Evolutionary conservation across 768 basidiomycete genomes (phyloP).

Genomic region (Pleurotus giganteus): DNA sequence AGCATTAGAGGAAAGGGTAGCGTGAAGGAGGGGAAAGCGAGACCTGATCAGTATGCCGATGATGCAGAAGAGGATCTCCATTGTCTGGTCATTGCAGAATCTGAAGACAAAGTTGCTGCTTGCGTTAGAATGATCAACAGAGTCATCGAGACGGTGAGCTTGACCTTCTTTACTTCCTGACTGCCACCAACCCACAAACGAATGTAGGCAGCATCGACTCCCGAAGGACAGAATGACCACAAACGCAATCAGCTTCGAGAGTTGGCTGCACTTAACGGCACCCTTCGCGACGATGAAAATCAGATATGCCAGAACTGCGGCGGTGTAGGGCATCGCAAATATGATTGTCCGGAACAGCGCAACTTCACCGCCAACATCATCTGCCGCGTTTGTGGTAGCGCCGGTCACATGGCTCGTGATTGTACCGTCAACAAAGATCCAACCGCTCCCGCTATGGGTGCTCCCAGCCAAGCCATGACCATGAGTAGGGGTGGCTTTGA

Average conservation of each 20-base stretch:
- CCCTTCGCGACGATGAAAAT: constrained; percentile 98
- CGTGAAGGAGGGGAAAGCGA: constrained; percentile 97
- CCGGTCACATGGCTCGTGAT: constrained; percentile 98
- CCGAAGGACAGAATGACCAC: constrained; percentile 99
- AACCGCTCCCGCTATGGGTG: constrained; percentile 52
- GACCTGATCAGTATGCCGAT: constrained; percentile 91
- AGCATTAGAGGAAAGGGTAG: constrained; percentile 97
- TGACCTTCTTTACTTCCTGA: background rate
- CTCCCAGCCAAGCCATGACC: constrained; percentile 32
- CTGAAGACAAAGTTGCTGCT: constrained; percentile 84
- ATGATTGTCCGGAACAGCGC: constrained; percentile 97
- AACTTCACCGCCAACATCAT: constrained; percentile 99
- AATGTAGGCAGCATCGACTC: constrained; percentile 91
- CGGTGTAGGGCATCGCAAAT: constrained; percentile 94
- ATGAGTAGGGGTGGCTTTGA: constrained; percentile 82
- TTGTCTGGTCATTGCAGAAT: constrained; percentile 92
- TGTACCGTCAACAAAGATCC: constrained; percentile 93
- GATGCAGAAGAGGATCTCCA: constrained; percentile 99
- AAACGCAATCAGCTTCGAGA: constrained; percentile 99
- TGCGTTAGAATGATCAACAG: constrained; percentile 96
- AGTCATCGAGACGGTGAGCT: constrained; percentile 93
- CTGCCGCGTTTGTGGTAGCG: constrained; percentile 96
- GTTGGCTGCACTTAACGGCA: constrained; percentile 95
- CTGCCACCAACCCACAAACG: background rate
- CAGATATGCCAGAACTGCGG: constrained; percentile 98